Evolutionary conservation across 23 red algal genomes (phyloP).

Genomic region (Pyropia haitanensis): DNA sequence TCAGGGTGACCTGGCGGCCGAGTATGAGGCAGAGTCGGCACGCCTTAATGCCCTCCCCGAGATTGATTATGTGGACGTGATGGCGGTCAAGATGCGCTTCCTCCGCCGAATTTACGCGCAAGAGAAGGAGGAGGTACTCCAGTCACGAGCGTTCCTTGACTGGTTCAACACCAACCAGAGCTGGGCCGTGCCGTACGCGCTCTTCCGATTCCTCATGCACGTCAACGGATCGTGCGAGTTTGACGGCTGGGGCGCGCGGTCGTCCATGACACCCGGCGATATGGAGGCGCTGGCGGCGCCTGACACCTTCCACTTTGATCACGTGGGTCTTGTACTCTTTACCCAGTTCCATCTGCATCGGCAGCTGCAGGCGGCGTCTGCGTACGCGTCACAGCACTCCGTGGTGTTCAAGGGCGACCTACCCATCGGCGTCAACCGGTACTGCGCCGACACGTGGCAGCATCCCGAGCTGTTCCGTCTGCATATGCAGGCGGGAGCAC

Average conservation of each 20-base stretch:
- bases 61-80: conserved; percentile 65
- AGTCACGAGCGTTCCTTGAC: conserved; percentile 34
- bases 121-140: conserved; percentile 50
- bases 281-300: conserved; percentile 44
- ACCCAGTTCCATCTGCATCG: conserved; percentile 89
- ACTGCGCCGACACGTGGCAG: conserved; percentile 85
- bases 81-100: conserved; percentile 58
- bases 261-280: conserved; percentile 12
- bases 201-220: conserved; percentile 71
- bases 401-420: conserved; percentile 89
- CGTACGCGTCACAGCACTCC: conserved; percentile 48
- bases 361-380: conserved; percentile 66
- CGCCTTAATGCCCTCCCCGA: conserved; percentile 37
- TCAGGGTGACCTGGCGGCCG: conserved; percentile 5
- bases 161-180: conserved; percentile 67
- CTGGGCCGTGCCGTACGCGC: conserved; percentile 81
- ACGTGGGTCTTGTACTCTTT: conserved; percentile 63
- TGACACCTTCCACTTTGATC: conserved; percentile 73
- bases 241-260: conserved; percentile 57
- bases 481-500: conserved; percentile 79
- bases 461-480: conserved; percentile 87
- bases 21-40: conserved; percentile 32
- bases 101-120: conserved; percentile 49
- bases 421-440: conserved; percentile 88
- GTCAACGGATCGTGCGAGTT: conserved; percentile 47